phyloP scores from a whole-genome alignment of 176 grass and related monocot species.

The Themeda triandra region DNA sequence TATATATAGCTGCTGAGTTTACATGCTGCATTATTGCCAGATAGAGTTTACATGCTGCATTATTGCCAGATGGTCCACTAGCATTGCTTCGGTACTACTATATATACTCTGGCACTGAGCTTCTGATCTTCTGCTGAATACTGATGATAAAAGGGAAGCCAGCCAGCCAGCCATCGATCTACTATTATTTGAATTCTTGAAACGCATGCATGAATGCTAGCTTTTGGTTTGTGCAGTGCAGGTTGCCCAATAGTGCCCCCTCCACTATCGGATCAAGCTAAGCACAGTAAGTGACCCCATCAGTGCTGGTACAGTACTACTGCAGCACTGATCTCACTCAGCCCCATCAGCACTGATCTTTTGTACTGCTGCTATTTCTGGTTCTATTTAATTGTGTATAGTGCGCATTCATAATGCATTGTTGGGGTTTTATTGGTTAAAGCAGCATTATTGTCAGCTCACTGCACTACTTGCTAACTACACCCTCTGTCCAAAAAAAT shows the following conservation, averaged over 20 bases:
- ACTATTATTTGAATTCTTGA: neutral
- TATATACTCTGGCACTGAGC: neutral
- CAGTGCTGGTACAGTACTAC: neutral
- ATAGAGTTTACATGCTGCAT: no score
- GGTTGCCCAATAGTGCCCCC: constrained; percentile 15
- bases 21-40: no score
- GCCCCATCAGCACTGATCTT: no score
- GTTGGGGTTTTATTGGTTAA: no score
- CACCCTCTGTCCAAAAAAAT: no score
- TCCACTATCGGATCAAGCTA: neutral
- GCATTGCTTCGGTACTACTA: neutral
- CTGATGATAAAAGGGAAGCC: neutral
- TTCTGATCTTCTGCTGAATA: neutral
- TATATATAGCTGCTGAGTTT: no score
- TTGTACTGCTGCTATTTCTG: neutral
- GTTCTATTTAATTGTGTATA: neutral
- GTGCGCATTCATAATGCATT: no score
- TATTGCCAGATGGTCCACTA: neutral
- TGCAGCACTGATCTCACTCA: neutral
- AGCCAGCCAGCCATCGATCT: neutral
- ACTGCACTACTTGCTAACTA: no score
- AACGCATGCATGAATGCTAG: neutral
- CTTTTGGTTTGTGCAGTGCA: neutral
- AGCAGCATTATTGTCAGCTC: no score
- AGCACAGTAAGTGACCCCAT: neutral